Evolutionary conservation across 129 eudicot species (phyloP).

Genomic region (Flaveria trinervia): DNA sequence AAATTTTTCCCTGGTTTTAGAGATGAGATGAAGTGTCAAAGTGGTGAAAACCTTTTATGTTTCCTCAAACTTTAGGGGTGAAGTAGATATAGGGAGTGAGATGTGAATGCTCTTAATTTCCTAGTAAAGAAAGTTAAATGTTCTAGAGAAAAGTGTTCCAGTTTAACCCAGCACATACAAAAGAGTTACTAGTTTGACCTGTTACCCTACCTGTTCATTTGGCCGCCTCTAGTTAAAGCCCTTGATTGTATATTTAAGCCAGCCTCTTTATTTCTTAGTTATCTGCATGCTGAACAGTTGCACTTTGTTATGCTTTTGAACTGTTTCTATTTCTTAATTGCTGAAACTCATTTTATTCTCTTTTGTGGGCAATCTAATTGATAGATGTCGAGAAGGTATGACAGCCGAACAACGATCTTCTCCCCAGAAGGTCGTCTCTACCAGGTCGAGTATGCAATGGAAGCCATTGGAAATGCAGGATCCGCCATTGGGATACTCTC

Average conservation of each 20-base stretch:
- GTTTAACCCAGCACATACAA: too few relatives aligned
- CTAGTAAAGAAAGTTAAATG: too few relatives aligned
- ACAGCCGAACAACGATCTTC: slow-evolving; percentile 91
- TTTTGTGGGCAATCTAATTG: slow-evolving; percentile 25
- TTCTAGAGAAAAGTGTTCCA: too few relatives aligned
- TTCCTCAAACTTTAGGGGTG: too few relatives aligned
- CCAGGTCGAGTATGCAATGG: slow-evolving; percentile 95
- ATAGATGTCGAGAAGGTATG: slow-evolving; percentile 78
- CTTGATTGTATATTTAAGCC: neutral
- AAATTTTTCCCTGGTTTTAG: too few relatives aligned
- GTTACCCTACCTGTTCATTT: neutral
- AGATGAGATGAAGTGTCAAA: too few relatives aligned
- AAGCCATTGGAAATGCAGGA: slow-evolving; percentile 97
- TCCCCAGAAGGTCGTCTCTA: slow-evolving; percentile 94
- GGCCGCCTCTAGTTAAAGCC: neutral
- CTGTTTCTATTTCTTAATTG: slow-evolving; percentile 12
- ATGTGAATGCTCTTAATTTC: too few relatives aligned
- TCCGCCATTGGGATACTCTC: slow-evolving; percentile 80
- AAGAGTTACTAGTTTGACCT: too few relatives aligned
- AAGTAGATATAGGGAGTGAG: too few relatives aligned
- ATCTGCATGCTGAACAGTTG: neutral
- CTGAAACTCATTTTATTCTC: slow-evolving; percentile 7
- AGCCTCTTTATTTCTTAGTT: neutral
- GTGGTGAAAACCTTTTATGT: too few relatives aligned
- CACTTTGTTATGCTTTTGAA: slow-evolving; percentile 7